Percentiles rank a stretch among this genome's conserved stretches.
Evolutionary conservation across 2,329 filamentous ascomycete genomes (phyloP).

Genomic region (Fonsecaea monophora): DNA sequence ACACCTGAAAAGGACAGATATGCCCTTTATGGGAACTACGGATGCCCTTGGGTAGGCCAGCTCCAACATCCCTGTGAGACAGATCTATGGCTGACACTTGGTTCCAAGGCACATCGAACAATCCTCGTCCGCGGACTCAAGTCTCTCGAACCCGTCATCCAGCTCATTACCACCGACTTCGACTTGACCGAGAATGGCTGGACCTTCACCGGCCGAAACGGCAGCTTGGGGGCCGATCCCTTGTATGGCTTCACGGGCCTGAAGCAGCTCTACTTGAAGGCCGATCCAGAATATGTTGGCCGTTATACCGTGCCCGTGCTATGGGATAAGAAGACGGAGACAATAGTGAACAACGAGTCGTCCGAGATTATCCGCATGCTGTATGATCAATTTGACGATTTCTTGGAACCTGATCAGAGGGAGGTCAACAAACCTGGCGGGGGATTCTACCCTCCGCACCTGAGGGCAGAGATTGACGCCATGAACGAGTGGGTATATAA

Average conservation of each 20-base stretch:
- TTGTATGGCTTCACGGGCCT: conserved; percentile 74
- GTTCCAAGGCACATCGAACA: conserved; percentile 55
- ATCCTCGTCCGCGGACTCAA: conserved; percentile 59
- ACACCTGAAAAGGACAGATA: conserved; percentile 67
- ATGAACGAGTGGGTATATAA: conserved; percentile 79
- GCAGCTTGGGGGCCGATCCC: conserved; percentile 67
- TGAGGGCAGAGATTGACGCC: conserved; percentile 72
- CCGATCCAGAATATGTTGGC: conserved; percentile 70
- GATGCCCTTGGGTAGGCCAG: conserved; percentile 63
- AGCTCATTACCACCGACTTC: conserved; percentile 55
- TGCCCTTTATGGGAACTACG: conserved; percentile 65
- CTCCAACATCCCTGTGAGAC: not conserved
- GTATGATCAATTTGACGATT: conserved; percentile 73
- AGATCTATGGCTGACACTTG: conserved; percentile 20
- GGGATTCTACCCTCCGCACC: conserved; percentile 66
- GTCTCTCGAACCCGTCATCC: conserved; percentile 57
- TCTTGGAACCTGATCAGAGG: conserved; percentile 64
- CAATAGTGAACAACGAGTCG: conserved; percentile 86
- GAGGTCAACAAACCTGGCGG: conserved; percentile 52
- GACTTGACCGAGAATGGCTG: conserved; percentile 63
- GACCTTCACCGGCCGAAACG: conserved; percentile 73
- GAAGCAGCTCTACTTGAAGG: conserved; percentile 75
- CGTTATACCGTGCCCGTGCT: conserved; percentile 83
- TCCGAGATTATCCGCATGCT: conserved; percentile 88
- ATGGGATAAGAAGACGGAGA: conserved; percentile 76